A percentile compares a stretch with the other conserved stretches of the same genome.
These are phyloP conservation scores for Eucalyptus pauciflora DNA, from an alignment of 345 rosid genomes.

Conservation along the genomic window DNA sequence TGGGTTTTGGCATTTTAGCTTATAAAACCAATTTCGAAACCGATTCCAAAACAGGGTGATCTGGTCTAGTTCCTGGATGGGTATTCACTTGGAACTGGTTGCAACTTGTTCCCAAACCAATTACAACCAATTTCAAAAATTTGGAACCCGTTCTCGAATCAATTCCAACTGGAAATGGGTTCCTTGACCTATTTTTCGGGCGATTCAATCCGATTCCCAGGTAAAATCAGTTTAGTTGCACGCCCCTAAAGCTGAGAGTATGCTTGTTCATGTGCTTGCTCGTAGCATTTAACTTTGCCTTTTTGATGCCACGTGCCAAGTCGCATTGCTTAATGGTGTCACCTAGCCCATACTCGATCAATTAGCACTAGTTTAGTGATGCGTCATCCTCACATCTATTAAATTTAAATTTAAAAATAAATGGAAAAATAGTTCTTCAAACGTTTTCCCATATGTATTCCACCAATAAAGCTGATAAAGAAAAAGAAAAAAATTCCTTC, in stretches of 20 bases:
- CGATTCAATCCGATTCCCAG: fast-evolving
- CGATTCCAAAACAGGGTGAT: fast-evolving
- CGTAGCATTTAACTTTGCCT: neutral
- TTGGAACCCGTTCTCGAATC: fast-evolving
- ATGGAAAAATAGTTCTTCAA: neutral
- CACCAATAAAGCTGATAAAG: neutral
- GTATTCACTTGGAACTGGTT: too few relatives aligned
- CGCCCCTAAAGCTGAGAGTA: neutral
- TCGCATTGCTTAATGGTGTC: neutral
- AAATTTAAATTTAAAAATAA: neutral
- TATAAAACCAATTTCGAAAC: too few relatives aligned
- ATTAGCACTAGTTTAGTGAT: neutral
- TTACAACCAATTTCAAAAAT: too few relatives aligned
- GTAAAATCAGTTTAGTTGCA: too few relatives aligned
- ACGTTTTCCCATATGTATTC: neutral
- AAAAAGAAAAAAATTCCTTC: neutral
- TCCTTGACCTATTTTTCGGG: fast-evolving
- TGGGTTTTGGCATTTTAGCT: too few relatives aligned
- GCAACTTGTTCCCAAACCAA: fast-evolving
- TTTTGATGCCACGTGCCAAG: neutral
- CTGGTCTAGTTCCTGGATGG: fast-evolving
- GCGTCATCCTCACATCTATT: neutral
- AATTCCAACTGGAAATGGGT: too few relatives aligned
- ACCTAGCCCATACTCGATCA: neutral
- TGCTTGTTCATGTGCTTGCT: neutral